Evolutionary conservation across 306 rosid species (phyloP).

Genomic region (Fragaria nilgerrensis): DNA sequence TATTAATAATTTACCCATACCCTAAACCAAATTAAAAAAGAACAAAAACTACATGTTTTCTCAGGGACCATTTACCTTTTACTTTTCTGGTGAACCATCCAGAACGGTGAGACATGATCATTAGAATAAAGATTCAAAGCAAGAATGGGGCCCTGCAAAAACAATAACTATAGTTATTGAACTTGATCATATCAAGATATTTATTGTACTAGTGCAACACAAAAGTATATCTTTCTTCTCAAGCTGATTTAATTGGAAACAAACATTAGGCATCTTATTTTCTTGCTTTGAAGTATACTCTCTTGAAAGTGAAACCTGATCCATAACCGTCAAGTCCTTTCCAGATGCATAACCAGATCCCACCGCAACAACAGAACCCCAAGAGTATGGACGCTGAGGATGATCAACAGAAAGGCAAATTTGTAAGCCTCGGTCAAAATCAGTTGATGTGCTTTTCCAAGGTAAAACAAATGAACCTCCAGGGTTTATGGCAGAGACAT

Average conservation of each 20-base stretch:
- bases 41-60: background rate
- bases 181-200: constrained; percentile 7
- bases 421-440: constrained; percentile 67
- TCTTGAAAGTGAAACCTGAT: constrained; percentile 54
- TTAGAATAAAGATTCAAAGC: constrained; percentile 64
- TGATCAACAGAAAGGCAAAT: constrained; percentile 63
- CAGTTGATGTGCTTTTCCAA: constrained; percentile 76
- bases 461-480: constrained; percentile 70
- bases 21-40: background rate
- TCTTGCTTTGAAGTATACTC: constrained; percentile 39
- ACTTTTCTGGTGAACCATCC: constrained; percentile 86
- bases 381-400: constrained; percentile 54
- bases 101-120: constrained; percentile 70
- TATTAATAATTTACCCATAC: background rate
- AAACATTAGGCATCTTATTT: constrained; percentile 40
- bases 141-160: constrained; percentile 75
- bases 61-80: constrained; percentile 54
- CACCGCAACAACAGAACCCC: constrained; percentile 61
- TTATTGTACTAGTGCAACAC: constrained; percentile 60
- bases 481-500: constrained; percentile 47
- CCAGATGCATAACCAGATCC: constrained; percentile 73
- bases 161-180: constrained; percentile 4
- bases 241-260: constrained; percentile 76
- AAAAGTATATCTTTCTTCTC: constrained; percentile 88
- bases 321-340: constrained; percentile 62